Evolutionary conservation across 2,329 filamentous ascomycete genomes (phyloP), one percentile per base, ranked within the genome.

Genomic region (Botrytis pseudocinerea): DNA sequence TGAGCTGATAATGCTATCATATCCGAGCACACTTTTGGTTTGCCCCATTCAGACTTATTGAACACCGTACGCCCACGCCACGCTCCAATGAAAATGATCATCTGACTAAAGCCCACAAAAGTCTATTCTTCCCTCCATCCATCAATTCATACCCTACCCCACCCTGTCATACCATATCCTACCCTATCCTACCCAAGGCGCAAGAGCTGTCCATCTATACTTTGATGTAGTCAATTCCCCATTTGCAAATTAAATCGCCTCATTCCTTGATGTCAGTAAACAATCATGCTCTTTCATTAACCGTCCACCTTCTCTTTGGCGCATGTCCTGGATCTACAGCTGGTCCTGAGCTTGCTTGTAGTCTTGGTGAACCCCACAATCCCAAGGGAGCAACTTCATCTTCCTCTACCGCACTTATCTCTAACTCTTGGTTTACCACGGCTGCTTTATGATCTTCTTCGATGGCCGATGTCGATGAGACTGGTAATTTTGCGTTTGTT

Each of bases 301-400:
- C 84, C 9, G 86, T 87, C 87, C 87, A 88, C 18, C 86, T 82
- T 70, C 87, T 80, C 80, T 88, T 88, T 1, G 82, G 80, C 35
- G 83, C 80, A 61, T 82, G 83, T 70, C 87, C 86, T 40, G 82
- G 84, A 63, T 85, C 83, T 18, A 81, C 83, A 18, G 83, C 80
- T 42, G 84, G 82, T 22, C 65, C 48, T 7, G 65, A 69, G 32
- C 65, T 57, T 18, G 65, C 65, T 38, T 38, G 28, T 20, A 69
- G 40, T 51, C 80, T 80, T 12, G 85, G 83, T 84, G 87, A 1
- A 85, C 82, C 9, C 85, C 85, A 64, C 81, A 83, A 22, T 80
- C 82, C 48, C 77, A 82, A 12, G 82, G 83, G 25, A 83, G 80
- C 73, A 82, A 82, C 12, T 79, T 80, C 71, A 77, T 78, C 48